Evolutionary conservation across 2,329 filamentous ascomycete genomes (phyloP).

Genomic region (Xylaria sp.): DNA sequence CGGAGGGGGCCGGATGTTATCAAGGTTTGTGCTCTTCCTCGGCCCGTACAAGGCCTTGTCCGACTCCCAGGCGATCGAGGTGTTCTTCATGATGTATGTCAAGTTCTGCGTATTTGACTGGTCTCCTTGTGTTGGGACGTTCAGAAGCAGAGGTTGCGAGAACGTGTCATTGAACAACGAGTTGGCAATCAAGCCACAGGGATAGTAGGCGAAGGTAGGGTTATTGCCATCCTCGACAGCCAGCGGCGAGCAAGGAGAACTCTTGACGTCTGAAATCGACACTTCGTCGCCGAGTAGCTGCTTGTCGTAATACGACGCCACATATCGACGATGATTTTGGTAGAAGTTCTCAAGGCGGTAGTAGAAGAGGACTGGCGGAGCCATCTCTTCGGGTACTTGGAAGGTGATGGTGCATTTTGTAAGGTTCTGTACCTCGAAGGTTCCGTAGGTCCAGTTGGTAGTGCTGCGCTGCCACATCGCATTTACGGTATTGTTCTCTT

Average conservation of each 20-base stretch:
- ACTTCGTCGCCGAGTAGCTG: constrained; percentile 76
- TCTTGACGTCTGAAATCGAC: constrained; percentile 60
- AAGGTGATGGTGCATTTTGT: constrained; percentile 75
- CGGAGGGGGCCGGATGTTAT: constrained; percentile 76
- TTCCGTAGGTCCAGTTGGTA: constrained; percentile 41
- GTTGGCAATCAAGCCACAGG: constrained; percentile 94
- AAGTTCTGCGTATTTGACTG: constrained; percentile 40
- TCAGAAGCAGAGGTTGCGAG: constrained; percentile 63
- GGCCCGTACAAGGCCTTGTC: constrained; percentile 82
- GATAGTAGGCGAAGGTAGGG: constrained; percentile 71
- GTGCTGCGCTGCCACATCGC: constrained; percentile 41
- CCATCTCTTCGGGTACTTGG: constrained; percentile 75
- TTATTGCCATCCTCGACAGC: constrained; percentile 50
- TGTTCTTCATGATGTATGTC: constrained; percentile 75
- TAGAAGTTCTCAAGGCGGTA: constrained; percentile 98
- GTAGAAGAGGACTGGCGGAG: constrained; percentile 85
- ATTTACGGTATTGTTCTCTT: constrained; percentile 47
- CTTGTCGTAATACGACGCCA: constrained; percentile 80
- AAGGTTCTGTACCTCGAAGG: constrained; percentile 22
- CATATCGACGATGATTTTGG: constrained; percentile 96
- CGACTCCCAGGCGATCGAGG: constrained; percentile 81
- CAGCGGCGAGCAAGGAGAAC: constrained; percentile 77
- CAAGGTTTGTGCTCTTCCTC: constrained; percentile 57
- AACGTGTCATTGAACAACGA: constrained; percentile 97
- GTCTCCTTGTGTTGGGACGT: constrained; percentile 40